Conservation (phyloP, 805 yeast genomes). For the Priceomyces fermenticarens region DNA sequence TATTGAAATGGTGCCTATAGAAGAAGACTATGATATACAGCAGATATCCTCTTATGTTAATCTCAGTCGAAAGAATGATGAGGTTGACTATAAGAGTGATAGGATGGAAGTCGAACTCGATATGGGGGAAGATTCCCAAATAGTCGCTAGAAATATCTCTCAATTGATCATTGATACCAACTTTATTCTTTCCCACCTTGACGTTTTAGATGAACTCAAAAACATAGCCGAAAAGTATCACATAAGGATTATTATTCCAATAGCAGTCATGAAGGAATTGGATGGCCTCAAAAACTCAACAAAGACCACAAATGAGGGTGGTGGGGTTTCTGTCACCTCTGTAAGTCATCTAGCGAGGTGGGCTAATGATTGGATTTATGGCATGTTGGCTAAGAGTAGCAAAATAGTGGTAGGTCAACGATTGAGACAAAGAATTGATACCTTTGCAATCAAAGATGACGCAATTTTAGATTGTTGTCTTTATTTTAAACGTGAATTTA, state of each 20-base stretch:
- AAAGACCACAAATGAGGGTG: constrained; percentile 11
- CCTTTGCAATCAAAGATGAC: constrained; percentile 59
- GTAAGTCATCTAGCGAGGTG: constrained; percentile 60
- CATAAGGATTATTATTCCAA: constrained; percentile 63
- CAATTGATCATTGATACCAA: constrained; percentile 78
- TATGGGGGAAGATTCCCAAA: constrained; percentile 12
- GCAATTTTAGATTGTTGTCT: constrained; percentile 83
- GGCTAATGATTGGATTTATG: constrained; percentile 79
- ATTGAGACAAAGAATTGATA: constrained; percentile 49
- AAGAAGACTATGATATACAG: constrained; percentile 42
- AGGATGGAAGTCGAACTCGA: constrained; percentile 17
- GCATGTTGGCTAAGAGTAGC: constrained; percentile 49
- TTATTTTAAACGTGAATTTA: constrained; percentile 46
- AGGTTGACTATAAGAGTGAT: constrained; percentile 6
- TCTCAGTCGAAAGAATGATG: constrained; percentile 9
- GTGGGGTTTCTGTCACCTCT: constrained; percentile 23
- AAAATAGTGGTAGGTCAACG: constrained; percentile 64
- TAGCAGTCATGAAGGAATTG: constrained; percentile 68
- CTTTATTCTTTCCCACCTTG: constrained; percentile 68
- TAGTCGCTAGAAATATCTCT: constrained; percentile 23
- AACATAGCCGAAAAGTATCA: constrained; percentile 37
- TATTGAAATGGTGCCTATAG: constrained; percentile 48
- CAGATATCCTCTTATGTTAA: constrained; percentile 38
- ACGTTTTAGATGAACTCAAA: constrained; percentile 52
- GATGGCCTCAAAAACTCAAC: constrained; percentile 69